Evolutionary conservation across 345 rosid species (phyloP), one percentile per base, ranked within the genome.

Genomic region (Gynandropsis gynandra): DNA sequence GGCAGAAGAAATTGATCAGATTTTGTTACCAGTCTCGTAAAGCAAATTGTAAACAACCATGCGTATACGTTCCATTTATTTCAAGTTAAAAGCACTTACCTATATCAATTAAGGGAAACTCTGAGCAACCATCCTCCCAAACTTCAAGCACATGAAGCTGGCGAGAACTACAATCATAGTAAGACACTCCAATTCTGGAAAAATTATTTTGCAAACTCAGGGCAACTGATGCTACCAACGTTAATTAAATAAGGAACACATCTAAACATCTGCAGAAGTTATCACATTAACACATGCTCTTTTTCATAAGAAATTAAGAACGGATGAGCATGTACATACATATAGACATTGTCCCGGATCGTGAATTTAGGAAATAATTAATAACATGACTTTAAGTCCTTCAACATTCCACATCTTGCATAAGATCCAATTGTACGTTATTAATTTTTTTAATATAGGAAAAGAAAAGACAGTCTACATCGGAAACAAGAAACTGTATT

Each of bases 121-220:
- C 83, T 33, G 78, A 68, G 63, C 71, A 73, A 63, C 78, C 79
- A 67, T 84, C 98, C 66, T 90, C 98, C 96, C 95, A 90, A 65
- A 74, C 70, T 79, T 90, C 98, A 64, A 87, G 76, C 59, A 87
- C 93, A 65, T 87, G 72, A 65, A 90, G 95, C 72, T 87, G 87
- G 61, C 95, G 82, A 62, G 72, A 59, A 64, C 80, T 74, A 54
- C 76, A 69, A 72, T 87, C 98, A 36, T 90, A 90, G 65, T 90
- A 90, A 47, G 98, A 66, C 72, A 90, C 59, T 61, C 98, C 98
- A 59, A 87, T 72, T 61, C 98, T 90, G 74, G 3, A 11, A 19
- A 50, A 42, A 24, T 14, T 14, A 40, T 58, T 52, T 39, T n/a
- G 10, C 20, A 65, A 51, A 47, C 29, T 54, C 21, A 47, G 50